Evolutionary conservation across 345 rosid genomes (phyloP).

Genomic region (Bretschneidera sinensis): DNA sequence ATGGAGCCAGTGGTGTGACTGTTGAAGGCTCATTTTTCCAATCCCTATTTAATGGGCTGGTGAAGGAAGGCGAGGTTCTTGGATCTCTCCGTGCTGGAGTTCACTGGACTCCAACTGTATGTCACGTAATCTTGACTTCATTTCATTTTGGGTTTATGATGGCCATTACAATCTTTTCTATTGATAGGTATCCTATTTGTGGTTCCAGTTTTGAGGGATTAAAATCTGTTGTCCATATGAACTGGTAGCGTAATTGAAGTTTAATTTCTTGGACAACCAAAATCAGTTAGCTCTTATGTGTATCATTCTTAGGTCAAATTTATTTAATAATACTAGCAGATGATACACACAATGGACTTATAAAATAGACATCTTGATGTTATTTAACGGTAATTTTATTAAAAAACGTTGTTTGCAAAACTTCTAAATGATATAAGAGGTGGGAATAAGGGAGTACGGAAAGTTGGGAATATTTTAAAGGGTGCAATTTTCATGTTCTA

Average conservation of each 20-base stretch:
- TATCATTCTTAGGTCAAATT: neutral
- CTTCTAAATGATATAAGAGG: neutral
- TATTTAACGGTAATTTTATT: too few species aligned
- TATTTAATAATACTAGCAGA: neutral
- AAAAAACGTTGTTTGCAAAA: neutral
- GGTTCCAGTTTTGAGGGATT: neutral
- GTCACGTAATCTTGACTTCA: slow-evolving; percentile 22
- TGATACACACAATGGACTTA: neutral
- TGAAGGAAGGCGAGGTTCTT: slow-evolving; percentile 80
- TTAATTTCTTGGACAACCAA: too few species aligned
- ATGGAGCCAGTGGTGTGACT: slow-evolving; percentile 80
- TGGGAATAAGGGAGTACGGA: neutral
- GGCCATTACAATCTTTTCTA: neutral
- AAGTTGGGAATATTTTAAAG: neutral
- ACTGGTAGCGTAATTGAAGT: too few species aligned
- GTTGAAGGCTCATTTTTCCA: slow-evolving; percentile 83
- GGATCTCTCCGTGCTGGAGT: slow-evolving; percentile 97
- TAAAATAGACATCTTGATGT: neutral
- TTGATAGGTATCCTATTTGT: neutral
- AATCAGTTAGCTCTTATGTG: too few species aligned
- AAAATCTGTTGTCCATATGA: neutral
- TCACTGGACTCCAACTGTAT: slow-evolving; percentile 93
- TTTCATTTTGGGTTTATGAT: slow-evolving; percentile 3
- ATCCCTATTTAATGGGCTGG: slow-evolving; percentile 67
- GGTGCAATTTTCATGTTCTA: slow-evolving; percentile 6